Conservation (phyloP, 768 basidiomycete genomes). For the Hygrophorus russula region DNA sequence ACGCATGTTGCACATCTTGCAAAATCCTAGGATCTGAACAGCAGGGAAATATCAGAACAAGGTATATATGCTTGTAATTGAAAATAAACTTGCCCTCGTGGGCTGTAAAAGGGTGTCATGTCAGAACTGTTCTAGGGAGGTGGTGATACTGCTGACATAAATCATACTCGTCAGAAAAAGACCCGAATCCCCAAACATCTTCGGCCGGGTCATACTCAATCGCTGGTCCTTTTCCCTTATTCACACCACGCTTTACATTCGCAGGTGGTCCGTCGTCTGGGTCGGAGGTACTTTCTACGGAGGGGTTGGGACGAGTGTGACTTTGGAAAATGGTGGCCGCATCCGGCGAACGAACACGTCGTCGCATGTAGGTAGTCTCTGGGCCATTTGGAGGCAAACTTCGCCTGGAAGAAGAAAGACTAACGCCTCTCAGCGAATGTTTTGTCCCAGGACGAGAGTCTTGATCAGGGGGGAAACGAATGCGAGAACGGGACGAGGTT, state of each 20-base stretch:
- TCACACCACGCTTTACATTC: background rate
- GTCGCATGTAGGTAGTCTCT: conserved; percentile 2
- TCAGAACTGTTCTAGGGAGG: background rate
- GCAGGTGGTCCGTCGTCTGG: background rate
- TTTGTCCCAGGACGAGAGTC: conserved; percentile 7
- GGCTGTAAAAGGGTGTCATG: conserved; percentile 26
- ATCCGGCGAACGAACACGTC: conserved; percentile 11
- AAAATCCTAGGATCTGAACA: conserved; percentile 63
- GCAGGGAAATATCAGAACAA: background rate
- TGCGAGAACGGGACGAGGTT: conserved; percentile 9
- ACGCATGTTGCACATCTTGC: conserved; percentile 68
- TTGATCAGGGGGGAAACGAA: conserved; percentile 14
- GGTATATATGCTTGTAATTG: background rate
- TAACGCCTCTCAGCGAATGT: background rate
- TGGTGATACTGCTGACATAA: conserved; percentile 39
- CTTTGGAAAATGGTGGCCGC: background rate
- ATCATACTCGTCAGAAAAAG: conserved; percentile 71
- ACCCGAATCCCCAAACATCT: conserved; percentile 8
- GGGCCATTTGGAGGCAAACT: background rate
- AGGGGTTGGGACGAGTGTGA: background rate
- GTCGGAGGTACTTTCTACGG: background rate
- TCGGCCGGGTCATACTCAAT: background rate
- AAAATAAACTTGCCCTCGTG: conserved; percentile 52
- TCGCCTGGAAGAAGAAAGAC: background rate
- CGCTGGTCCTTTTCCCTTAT: background rate